Conservation (phyloP, 805 yeast genomes). For the Tetrapisispora namnaoensis region DNA sequence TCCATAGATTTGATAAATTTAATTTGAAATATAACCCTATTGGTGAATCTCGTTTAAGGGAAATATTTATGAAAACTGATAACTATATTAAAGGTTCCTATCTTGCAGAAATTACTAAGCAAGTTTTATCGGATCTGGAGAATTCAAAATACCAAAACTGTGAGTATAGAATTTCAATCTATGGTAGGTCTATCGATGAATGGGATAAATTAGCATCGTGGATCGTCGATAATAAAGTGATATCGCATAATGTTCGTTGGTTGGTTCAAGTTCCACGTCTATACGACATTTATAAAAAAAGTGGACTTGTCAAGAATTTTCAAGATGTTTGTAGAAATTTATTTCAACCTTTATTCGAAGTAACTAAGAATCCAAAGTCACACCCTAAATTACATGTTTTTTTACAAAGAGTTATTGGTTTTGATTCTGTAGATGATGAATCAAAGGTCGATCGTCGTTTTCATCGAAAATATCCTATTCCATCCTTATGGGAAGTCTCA, state of each 20-base stretch:
- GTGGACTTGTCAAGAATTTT: slow-evolving; percentile 60
- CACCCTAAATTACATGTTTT: slow-evolving; percentile 90
- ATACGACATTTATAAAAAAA: slow-evolving; percentile 77
- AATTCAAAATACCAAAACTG: slow-evolving; percentile 95
- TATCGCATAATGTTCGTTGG: slow-evolving; percentile 96
- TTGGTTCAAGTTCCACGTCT: slow-evolving; percentile 89
- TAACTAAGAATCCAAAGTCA: slow-evolving; percentile 67
- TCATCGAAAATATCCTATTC: slow-evolving; percentile 76
- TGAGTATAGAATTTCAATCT: slow-evolving; percentile 89
- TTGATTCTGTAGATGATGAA: slow-evolving; percentile 97
- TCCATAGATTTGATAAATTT: slow-evolving; percentile 96
- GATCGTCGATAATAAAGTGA: slow-evolving; percentile 86
- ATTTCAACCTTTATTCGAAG: slow-evolving; percentile 86
- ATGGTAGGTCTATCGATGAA: slow-evolving; percentile 82
- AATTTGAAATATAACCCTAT: slow-evolving; percentile 95
- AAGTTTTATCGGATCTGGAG: slow-evolving; percentile 90
- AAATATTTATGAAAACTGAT: slow-evolving; percentile 91
- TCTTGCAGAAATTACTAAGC: slow-evolving; percentile 86
- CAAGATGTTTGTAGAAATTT: slow-evolving; percentile 69
- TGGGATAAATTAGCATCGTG: slow-evolving; percentile 95
- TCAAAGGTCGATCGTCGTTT: slow-evolving; percentile 80
- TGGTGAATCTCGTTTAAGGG: slow-evolving; percentile 95
- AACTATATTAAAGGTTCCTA: slow-evolving; percentile 82
- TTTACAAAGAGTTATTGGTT: slow-evolving; percentile 90
- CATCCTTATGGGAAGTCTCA: slow-evolving; percentile 66